Evolutionary conservation across 164 flowering plant species (phyloP), one percentile per base, ranked within the genome.

Genomic region (grape (Vitis vinifera)): DNA sequence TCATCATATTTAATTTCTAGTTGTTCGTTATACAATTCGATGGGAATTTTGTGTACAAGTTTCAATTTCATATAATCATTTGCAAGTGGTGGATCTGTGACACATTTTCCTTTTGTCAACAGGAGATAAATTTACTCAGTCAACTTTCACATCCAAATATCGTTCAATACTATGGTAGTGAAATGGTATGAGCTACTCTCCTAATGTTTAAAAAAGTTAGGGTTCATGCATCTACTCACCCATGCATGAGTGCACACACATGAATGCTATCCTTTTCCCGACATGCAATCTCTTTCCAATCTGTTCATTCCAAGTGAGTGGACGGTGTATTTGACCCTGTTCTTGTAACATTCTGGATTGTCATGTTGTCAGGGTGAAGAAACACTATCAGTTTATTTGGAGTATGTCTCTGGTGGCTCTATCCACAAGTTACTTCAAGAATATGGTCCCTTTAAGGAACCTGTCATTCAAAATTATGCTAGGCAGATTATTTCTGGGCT

Each of bases 101-200:
- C 63, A 11, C 3, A 13, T 12, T 73, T 68, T 1, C 47, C 15
- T n/a, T 72, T 53, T 65, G 48, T 75, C 37, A 63, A 73, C 97
- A 94, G 97, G 99, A 94, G 73, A 92, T 92, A 73, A 69, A 76
- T 52, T 79, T 94, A 83, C 94, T 94, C 17, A 93, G 94, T 75
- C 91, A 84, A 75, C 91, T 94, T 44, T 82, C 88, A 48, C 95
- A 94, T 80, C 86, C 88, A 55, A 94, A 94, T 73, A 94, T 94
- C 68, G 99, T 92, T 52, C 97, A 80, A 60, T 92, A 92, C 74
- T 78, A 85, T 75, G 97, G 97, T 68, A 89, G 97, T 79, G 97
- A 91, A 78, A 66, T 89, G 92, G 99, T 94, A 89, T 59, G 81
- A 17, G 4, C 56, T 53, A 30, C 52, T 44, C 16, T 71, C 16